A percentile compares a stretch with the other conserved stretches of the same genome.
These are phyloP conservation scores for Gossypium anomalum DNA, from an alignment of 345 rosid genomes.

Conservation along the genomic window DNA sequence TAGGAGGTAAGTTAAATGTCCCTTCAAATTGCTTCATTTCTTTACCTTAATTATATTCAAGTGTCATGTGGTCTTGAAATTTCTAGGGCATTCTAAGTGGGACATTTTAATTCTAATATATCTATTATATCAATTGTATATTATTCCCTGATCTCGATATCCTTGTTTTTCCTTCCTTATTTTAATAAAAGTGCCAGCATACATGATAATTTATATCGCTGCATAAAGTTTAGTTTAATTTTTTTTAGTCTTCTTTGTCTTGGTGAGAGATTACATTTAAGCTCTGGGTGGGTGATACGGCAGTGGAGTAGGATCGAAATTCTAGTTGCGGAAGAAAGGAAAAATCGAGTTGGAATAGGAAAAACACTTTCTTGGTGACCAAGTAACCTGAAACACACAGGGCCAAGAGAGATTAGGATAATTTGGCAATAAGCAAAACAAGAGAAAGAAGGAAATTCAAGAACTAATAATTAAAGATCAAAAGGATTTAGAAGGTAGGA, in stretches of 20 bases:
- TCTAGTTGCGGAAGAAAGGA: too few relatives aligned
- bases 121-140: not conserved
- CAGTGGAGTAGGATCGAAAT: too few relatives aligned
- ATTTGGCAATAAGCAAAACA: too few relatives aligned
- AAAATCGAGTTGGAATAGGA: too few relatives aligned
- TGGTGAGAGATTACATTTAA: not conserved
- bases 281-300: not conserved
- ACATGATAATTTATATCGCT: not conserved
- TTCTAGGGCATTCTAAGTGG: not conserved
- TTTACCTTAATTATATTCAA: not conserved
- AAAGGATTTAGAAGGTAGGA: too few relatives aligned
- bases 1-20: slow-evolving; percentile 47
- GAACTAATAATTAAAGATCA: too few relatives aligned
- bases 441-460: too few relatives aligned
- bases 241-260: not conserved
- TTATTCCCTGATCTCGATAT: not conserved
- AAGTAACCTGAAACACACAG: too few relatives aligned
- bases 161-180: not conserved
- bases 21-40: not conserved
- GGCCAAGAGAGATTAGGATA: too few relatives aligned
- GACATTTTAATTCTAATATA: not conserved
- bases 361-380: too few relatives aligned
- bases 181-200: not conserved
- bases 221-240: not conserved
- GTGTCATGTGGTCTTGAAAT: slow-evolving; percentile 1